Evolutionary conservation across 2,329 filamentous ascomycete genomes (phyloP), one percentile per base, ranked within the genome.

Genomic region (Hypomyces perniciosus): DNA sequence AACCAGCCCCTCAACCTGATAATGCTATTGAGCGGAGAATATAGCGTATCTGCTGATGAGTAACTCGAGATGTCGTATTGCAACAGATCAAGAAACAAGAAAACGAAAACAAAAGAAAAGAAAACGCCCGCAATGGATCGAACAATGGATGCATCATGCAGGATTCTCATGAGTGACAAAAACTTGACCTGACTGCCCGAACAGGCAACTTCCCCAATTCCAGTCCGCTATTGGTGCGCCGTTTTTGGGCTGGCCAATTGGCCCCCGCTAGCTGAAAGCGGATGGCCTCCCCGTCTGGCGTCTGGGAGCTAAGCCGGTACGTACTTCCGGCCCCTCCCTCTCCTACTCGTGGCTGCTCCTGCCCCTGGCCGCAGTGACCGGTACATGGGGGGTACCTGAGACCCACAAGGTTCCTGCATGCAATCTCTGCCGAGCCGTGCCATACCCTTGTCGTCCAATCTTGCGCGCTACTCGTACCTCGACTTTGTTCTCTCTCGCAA

Each of bases 341-440:
- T 6, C n/a, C n/a, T n/a, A n/a, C n/a, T n/a, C n/a, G n/a, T n/a
- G n/a, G n/a, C n/a, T n/a, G n/a, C n/a, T n/a, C n/a, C n/a, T n/a
- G n/a, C 13, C 30, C 26, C 28, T 44, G 29, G 8, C 8, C 10
- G 34, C 30, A n/a, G 13, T 44, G 29, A 5, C 8, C 10, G 34
- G 45, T 48, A 47, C 50, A 26, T 38, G 45, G 12, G 41, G 31
- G 42, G 41, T 46, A 51, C 48, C 52, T 44, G 29, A 37, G 51
- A 50, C 46, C 44, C 43, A 28, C 30, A 28, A 46, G 40, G 52
- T 54, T 47, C 52, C 52, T 54, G 52, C 52, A 54, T 54, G 52
- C 52, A 46, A 48, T 51, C 52, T 37, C 44, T 51, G 48, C 48
- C 52, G 51, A 53, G 44, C 41, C 48, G 43, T 48, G 13, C 31